A percentile compares a stretch with the other conserved stretches of the same genome.
Evolutionary conservation across 257 asterid species (phyloP).

Genomic region (Phtheirospermum japonicum): DNA sequence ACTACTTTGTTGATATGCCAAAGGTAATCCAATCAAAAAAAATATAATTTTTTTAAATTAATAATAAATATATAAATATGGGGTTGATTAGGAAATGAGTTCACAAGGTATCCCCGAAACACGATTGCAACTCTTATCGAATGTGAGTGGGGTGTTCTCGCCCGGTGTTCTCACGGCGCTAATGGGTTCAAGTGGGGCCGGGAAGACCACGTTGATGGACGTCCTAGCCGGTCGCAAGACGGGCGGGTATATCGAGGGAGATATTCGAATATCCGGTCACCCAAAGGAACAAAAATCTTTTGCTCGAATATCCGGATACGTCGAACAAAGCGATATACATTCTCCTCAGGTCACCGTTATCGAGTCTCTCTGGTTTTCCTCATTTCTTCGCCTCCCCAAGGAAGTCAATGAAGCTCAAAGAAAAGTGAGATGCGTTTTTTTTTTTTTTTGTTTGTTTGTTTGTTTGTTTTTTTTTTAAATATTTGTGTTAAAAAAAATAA

Average conservation of each 20-base stretch:
- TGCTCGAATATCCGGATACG: constrained; percentile 89
- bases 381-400: constrained; percentile 75
- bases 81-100: constrained; percentile 58
- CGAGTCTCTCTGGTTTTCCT: constrained; percentile 82
- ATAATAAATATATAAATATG: not conserved
- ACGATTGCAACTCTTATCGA: constrained; percentile 68
- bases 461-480: too few relatives aligned
- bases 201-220: constrained; percentile 95
- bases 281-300: constrained; percentile 72
- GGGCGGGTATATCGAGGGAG: constrained; percentile 84
- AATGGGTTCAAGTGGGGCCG: constrained; percentile 94
- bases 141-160: constrained; percentile 78
- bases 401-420: constrained; percentile 64
- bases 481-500: constrained; percentile 17
- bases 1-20: constrained; percentile 90
- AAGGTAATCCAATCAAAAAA: constrained; percentile 44
- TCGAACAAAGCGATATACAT: constrained; percentile 90
- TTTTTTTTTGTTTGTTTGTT: not conserved
- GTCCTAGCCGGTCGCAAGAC: constrained; percentile 94
- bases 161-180: constrained; percentile 91
- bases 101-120: constrained; percentile 66
- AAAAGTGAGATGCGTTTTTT: constrained; percentile 44
- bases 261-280: constrained; percentile 73
- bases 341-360: constrained; percentile 86
- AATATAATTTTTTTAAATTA: constrained; percentile 6